Conservation (phyloP, 345 rosid genomes). For the Passiflora organensis region DNA sequence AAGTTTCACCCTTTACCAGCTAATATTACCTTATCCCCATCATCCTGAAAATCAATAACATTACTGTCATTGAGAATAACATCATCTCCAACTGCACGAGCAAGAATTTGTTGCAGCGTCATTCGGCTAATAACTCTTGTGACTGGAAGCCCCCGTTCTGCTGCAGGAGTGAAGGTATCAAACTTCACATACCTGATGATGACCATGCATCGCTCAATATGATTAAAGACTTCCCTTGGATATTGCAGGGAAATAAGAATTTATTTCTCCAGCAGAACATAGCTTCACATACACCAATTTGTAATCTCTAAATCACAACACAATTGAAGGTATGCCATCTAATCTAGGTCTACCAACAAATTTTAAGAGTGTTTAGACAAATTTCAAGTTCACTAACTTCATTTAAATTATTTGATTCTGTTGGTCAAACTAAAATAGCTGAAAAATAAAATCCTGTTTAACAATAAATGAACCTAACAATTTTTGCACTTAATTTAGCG, state of each 20-base stretch:
- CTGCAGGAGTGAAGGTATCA: constrained; percentile 95
- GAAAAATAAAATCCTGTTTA: too few relatives aligned
- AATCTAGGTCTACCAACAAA: not conserved
- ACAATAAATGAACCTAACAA: too few relatives aligned
- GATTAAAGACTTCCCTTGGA: too few relatives aligned
- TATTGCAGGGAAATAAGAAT: too few relatives aligned
- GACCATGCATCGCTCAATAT: constrained; percentile 16
- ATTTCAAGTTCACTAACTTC: too few relatives aligned
- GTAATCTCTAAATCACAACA: too few relatives aligned
- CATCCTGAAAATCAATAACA: constrained; percentile 76
- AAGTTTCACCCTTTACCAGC: constrained; percentile 6
- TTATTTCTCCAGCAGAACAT: too few relatives aligned
- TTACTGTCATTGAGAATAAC: constrained; percentile 68
- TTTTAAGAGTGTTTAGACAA: too few relatives aligned
- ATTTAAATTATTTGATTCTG: too few relatives aligned
- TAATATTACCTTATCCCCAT: constrained; percentile 60
- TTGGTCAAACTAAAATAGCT: too few relatives aligned
- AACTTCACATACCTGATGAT: constrained; percentile 78
- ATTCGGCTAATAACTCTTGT: constrained; percentile 87
- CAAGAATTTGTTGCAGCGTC: constrained; percentile 82
- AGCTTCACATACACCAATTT: too few relatives aligned
- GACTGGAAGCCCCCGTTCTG: constrained; percentile 78
- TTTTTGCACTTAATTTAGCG: too few relatives aligned
- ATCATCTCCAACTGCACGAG: constrained; percentile 76
- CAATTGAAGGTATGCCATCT: not conserved